phyloP scores from a whole-genome alignment of 2,329 filamentous ascomycete species.

The Acrocalymma vagum region DNA sequence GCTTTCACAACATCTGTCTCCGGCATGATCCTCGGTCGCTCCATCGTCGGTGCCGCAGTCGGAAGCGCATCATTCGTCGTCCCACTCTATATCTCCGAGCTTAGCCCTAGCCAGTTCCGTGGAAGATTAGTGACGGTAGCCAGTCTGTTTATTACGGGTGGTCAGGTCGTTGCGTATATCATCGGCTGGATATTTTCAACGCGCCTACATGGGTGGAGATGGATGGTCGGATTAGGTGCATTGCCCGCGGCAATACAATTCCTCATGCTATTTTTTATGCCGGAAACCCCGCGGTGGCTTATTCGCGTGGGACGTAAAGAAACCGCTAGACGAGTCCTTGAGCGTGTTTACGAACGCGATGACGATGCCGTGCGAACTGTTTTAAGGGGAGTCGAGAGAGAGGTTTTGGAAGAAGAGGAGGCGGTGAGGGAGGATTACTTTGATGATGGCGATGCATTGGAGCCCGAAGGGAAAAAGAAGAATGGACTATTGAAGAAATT shows the following conservation, averaged over 20 bases:
- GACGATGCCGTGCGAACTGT: conserved; percentile 64
- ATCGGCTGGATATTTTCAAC: conserved; percentile 77
- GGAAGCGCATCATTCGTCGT: conserved; percentile 83
- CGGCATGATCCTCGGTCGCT: conserved; percentile 72
- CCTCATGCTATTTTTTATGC: conserved; percentile 74
- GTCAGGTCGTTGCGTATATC: conserved; percentile 88
- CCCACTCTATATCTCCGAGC: conserved; percentile 80
- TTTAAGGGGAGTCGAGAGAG: conserved; percentile 74
- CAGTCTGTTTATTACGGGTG: conserved; percentile 83
- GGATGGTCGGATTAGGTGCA: conserved; percentile 89
- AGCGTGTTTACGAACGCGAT: conserved; percentile 62
- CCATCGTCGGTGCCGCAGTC: conserved; percentile 75
- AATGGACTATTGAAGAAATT: conserved; percentile 41
- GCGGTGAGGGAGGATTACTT: conserved; percentile 53
- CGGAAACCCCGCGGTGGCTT: conserved; percentile 90
- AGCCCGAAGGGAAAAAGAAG: conserved; percentile 36
- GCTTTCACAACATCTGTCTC: conserved; percentile 65
- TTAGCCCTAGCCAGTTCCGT: conserved; percentile 78
- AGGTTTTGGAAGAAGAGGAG: conserved; percentile 75
- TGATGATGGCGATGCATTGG: no score
- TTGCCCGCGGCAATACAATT: conserved; percentile 78
- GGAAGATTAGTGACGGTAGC: conserved; percentile 85
- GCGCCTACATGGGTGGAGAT: conserved; percentile 75
- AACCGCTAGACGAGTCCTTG: conserved; percentile 71
- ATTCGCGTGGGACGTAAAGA: conserved; percentile 71